phyloP scores from a whole-genome alignment of 345 rosid genomes.

The Syzygium jambos region DNA sequence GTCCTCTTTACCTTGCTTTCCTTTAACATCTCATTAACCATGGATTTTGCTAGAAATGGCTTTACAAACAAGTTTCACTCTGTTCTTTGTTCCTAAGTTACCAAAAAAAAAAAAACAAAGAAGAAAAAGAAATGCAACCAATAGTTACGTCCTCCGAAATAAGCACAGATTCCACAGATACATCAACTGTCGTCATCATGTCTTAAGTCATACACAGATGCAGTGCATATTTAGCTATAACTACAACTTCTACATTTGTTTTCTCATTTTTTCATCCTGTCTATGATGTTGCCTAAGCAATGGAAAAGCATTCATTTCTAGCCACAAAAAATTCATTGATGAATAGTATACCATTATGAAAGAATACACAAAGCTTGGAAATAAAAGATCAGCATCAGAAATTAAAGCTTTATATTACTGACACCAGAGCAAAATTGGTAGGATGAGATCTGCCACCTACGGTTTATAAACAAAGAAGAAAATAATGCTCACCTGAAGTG shows the following conservation, averaged over 20 bases:
- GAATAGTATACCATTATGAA: too few relatives aligned
- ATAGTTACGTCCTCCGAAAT: neutral
- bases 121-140: neutral
- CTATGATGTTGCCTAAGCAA: neutral
- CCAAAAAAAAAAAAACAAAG: neutral
- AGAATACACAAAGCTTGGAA: too few relatives aligned
- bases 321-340: neutral
- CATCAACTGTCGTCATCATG: neutral
- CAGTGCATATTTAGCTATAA: neutral
- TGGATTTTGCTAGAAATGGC: neutral
- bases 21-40: neutral
- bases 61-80: neutral
- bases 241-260: neutral
- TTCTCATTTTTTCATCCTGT: neutral
- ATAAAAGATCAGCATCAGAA: neutral
- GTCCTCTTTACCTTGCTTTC: neutral
- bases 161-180: neutral
- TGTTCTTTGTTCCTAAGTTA: neutral
- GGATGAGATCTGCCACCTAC: neutral
- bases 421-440: neutral
- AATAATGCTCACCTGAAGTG: neutral
- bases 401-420: neutral
- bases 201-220: neutral
- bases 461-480: neutral
- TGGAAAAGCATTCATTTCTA: neutral